These are phyloP conservation scores for Teratosphaeria zuluensis DNA, from an alignment of 2,329 filamentous ascomycete species.

Conservation along the genomic window DNA sequence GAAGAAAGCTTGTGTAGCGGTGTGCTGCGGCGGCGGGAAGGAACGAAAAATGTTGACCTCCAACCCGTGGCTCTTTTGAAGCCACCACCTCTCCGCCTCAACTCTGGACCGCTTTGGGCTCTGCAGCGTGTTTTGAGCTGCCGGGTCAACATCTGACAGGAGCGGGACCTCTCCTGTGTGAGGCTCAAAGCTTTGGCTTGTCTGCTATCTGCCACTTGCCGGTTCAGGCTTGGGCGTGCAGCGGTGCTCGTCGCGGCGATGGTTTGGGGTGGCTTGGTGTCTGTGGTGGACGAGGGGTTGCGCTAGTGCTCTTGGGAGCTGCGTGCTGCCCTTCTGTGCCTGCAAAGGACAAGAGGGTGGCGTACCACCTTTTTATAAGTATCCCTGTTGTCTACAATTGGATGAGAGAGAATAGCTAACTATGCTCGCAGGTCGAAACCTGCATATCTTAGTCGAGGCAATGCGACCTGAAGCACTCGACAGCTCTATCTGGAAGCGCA, in stretches of 20 bases:
- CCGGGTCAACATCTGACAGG: conserved; percentile 9
- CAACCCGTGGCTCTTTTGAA: conserved; percentile 13
- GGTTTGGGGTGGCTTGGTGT: conserved; percentile 3
- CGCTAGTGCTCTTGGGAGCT: conserved; percentile 6
- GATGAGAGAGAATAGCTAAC: conserved; percentile 13
- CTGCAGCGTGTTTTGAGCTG: background rate
- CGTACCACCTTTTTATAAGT: conserved; percentile 33
- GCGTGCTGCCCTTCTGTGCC: conserved; percentile 8
- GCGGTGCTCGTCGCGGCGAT: conserved; percentile 1
- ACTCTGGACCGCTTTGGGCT: background rate
- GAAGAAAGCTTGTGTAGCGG: conserved; percentile 1
- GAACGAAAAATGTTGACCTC: background rate
- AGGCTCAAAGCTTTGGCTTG: conserved; percentile 92
- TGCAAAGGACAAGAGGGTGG: conserved; percentile 19
- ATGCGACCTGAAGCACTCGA: background rate
- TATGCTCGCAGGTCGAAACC: conserved; percentile 3
- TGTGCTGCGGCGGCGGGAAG: background rate
- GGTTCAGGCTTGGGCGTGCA: conserved; percentile 6
- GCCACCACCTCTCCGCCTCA: conserved; percentile 4
- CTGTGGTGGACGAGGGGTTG: conserved; percentile 16
- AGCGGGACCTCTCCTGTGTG: conserved; percentile 80
- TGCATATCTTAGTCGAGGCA: background rate
- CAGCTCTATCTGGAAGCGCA: background rate
- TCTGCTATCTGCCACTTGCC: conserved; percentile 42
- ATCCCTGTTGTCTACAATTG: conserved; percentile 3